These are phyloP conservation scores for Diaporthe citriasiana DNA, from an alignment of 2,329 filamentous ascomycete genomes.

Conservation along the genomic window DNA sequence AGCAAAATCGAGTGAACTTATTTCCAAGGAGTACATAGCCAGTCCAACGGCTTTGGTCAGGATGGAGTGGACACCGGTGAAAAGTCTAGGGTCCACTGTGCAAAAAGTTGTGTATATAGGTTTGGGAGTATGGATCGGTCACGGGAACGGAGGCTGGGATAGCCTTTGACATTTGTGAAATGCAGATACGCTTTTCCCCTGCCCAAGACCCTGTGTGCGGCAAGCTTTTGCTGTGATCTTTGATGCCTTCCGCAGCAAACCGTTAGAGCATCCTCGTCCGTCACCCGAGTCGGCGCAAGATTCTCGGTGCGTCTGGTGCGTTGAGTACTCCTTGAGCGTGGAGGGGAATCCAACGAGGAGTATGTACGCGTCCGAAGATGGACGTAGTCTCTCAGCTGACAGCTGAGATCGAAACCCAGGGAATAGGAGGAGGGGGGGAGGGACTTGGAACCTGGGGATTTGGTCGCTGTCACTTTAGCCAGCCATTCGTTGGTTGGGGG, in stretches of 20 bases:
- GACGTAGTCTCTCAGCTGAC: too few relatives aligned
- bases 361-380: too few relatives aligned
- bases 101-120: conserved; percentile 14
- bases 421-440: too few relatives aligned
- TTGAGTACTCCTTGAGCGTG: too few relatives aligned
- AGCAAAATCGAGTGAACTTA: not conserved
- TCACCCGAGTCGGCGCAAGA: too few relatives aligned
- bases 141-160: conserved; percentile 19
- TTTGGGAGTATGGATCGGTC: not conserved
- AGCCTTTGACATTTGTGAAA: conserved; percentile 9
- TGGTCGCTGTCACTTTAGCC: too few relatives aligned
- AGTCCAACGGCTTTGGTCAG: not conserved
- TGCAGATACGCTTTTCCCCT: not conserved
- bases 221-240: not conserved
- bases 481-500: too few relatives aligned
- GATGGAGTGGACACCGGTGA: not conserved
- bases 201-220: not conserved
- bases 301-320: too few relatives aligned
- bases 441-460: too few relatives aligned
- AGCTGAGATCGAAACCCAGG: too few relatives aligned
- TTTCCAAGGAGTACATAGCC: conserved; percentile 14
- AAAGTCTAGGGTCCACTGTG: not conserved
- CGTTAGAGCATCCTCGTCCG: too few relatives aligned
- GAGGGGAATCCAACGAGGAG: too few relatives aligned
- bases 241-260: not conserved